These are phyloP conservation scores for Mycena epipterygia DNA, from an alignment of 768 basidiomycete genomes.

Conservation along the genomic window DNA sequence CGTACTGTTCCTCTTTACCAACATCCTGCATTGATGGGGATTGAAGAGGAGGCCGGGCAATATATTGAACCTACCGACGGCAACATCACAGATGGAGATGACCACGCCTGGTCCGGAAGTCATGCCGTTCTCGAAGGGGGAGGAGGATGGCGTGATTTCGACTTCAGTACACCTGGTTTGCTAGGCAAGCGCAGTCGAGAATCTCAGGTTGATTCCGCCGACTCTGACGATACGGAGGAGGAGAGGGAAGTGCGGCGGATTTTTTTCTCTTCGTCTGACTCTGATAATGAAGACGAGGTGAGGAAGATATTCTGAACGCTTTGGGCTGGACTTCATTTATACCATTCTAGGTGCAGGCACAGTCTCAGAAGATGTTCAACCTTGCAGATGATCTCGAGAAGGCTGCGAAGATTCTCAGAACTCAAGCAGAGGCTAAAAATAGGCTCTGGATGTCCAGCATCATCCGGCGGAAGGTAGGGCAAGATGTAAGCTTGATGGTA, in stretches of 20 bases:
- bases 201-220: background rate
- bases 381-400: background rate
- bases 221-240: conserved; percentile 8
- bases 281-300: conserved; percentile 34
- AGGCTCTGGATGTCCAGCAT: conserved; percentile 33
- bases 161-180: conserved; percentile 13
- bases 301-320: background rate
- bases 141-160: conserved; percentile 19
- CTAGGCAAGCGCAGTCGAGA: conserved; percentile 16
- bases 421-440: conserved; percentile 21
- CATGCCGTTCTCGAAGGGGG: conserved; percentile 17
- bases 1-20: conserved; percentile 40
- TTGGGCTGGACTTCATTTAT: background rate
- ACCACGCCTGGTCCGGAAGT: conserved; percentile 39
- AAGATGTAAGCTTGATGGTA: conserved; percentile 33
- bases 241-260: conserved; percentile 14
- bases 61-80: conserved; percentile 25
- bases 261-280: conserved; percentile 20
- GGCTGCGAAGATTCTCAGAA: background rate
- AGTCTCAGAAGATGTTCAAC: background rate
- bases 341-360: background rate
- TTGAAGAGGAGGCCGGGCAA: background rate
- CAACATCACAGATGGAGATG: conserved; percentile 39
- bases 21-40: conserved; percentile 29
- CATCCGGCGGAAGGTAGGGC: conserved; percentile 24